Conservation (phyloP, 2,329 filamentous ascomycete species). For the Cadophora sp. region DNA sequence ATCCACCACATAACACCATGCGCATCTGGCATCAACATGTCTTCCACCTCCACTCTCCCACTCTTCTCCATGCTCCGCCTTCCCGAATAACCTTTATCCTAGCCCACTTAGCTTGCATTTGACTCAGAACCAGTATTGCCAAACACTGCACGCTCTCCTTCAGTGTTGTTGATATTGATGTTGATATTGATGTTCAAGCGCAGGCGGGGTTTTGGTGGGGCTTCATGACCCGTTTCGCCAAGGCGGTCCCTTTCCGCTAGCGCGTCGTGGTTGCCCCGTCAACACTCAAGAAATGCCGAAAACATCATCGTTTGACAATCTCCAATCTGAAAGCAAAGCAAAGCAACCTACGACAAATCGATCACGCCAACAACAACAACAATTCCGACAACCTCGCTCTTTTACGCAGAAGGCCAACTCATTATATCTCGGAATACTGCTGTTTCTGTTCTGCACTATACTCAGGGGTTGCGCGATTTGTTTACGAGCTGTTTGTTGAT, state of each 20-base stretch:
- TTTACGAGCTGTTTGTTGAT: slow-evolving; percentile 26
- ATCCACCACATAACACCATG: no score
- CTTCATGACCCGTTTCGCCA: not conserved
- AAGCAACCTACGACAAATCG: slow-evolving; percentile 10
- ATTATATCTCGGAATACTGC: not conserved
- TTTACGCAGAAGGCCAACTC: not conserved
- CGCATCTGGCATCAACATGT: no score
- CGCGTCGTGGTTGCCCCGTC: not conserved
- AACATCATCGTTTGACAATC: not conserved
- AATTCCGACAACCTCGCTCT: not conserved
- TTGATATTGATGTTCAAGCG: not conserved
- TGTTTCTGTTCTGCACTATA: not conserved
- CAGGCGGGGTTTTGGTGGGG: not conserved
- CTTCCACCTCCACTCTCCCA: no score
- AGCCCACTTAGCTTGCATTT: no score
- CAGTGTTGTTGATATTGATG: no score
- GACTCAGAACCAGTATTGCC: no score
- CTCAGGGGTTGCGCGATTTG: slow-evolving; percentile 15
- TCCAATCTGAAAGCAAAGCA: not conserved
- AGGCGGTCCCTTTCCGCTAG: slow-evolving; percentile 3
- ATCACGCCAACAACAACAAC: not conserved
- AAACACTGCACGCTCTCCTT: no score
- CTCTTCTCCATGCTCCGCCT: no score
- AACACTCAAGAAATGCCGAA: not conserved
- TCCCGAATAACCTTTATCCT: no score